Percentiles rank a stretch among this genome's conserved stretches.
phyloP scores from a whole-genome alignment of 768 basidiomycete genomes.

The Suillus hirtellus region DNA sequence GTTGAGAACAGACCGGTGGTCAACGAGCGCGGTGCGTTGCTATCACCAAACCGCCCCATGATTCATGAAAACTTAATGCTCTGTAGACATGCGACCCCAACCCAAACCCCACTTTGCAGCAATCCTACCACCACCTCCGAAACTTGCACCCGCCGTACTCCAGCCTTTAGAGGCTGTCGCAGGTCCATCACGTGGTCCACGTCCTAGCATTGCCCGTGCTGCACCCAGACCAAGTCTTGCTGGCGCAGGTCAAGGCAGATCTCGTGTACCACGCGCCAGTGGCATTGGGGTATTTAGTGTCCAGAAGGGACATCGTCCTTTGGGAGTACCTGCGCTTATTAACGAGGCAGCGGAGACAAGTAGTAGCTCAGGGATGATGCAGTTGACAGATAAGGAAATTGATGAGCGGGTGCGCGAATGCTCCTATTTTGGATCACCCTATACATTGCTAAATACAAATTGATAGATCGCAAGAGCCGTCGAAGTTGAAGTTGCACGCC shows the following conservation, averaged over 20 bases:
- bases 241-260: conserved; percentile 11
- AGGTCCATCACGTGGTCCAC: conserved; percentile 26
- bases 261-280: conserved; percentile 34
- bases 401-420: conserved; percentile 60
- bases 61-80: not conserved
- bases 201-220: conserved; percentile 12
- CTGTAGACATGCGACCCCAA: conserved; percentile 55
- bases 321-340: conserved; percentile 15
- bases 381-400: conserved; percentile 68
- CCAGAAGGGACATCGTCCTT: conserved; percentile 20
- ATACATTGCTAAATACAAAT: conserved; percentile 4
- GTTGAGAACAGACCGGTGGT: conserved; percentile 81
- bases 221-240: conserved; percentile 9
- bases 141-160: conserved; percentile 47
- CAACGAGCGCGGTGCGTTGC: conserved; percentile 66
- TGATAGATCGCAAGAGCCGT: conserved; percentile 70
- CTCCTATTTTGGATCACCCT: not conserved
- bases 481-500: conserved; percentile 69
- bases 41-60: not conserved
- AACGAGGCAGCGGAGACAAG: conserved; percentile 20
- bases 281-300: conserved; percentile 25
- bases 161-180: conserved; percentile 35
- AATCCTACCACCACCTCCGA: conserved; percentile 45
- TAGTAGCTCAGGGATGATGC: conserved; percentile 11
- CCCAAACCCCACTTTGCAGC: conserved; percentile 70